Conservation (phyloP, 2,329 filamentous ascomycete genomes). For the Aurifilum marmelostoma region DNA sequence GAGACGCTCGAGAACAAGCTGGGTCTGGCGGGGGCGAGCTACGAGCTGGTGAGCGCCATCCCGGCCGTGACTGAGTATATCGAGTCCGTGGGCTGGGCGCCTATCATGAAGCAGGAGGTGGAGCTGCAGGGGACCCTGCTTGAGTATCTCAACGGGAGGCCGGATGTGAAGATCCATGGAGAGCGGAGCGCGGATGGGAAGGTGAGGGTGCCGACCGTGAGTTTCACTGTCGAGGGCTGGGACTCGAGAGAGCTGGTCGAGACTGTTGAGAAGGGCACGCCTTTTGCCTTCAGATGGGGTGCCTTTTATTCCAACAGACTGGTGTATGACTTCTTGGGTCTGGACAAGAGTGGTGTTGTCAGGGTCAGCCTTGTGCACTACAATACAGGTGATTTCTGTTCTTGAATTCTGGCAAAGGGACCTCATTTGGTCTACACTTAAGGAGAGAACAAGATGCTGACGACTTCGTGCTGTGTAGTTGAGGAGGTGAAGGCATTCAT, state of each 20-base stretch:
- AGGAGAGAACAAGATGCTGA: conserved; percentile 25
- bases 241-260: conserved; percentile 57
- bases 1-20: conserved; percentile 67
- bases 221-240: conserved; percentile 59
- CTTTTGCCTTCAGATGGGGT: conserved; percentile 64
- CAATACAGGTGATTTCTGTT: conserved; percentile 55
- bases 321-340: conserved; percentile 56
- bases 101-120: conserved; percentile 60
- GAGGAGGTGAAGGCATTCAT: conserved; percentile 60
- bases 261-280: conserved; percentile 56
- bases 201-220: conserved; percentile 65
- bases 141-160: conserved; percentile 54
- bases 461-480: conserved; percentile 41
- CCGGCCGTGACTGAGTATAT: conserved; percentile 66
- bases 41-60: conserved; percentile 69
- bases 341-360: conserved; percentile 63
- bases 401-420: too few relatives aligned
- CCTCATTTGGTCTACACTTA: background rate
- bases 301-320: conserved; percentile 65
- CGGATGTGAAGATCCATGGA: conserved; percentile 58
- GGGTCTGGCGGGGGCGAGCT: conserved; percentile 69
- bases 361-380: conserved; percentile 69
- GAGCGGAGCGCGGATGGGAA: conserved; percentile 51
- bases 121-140: conserved; percentile 59
- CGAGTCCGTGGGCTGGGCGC: conserved; percentile 44